Percentiles rank a stretch among this genome's conserved stretches.
Conservation (phyloP, 441 rosid genomes). For the Daphne laureola region DNA sequence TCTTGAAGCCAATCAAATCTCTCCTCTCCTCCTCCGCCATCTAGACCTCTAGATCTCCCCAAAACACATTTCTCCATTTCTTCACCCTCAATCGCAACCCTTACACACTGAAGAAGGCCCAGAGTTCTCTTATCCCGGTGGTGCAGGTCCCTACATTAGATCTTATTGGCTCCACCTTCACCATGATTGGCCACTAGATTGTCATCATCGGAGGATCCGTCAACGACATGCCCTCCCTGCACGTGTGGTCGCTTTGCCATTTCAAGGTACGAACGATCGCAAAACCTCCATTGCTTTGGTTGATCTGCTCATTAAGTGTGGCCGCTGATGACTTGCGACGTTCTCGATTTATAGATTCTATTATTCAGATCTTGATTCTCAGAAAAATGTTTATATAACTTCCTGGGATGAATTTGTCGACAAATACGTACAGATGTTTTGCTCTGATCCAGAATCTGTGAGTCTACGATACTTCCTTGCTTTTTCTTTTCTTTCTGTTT, state of each 20-base stretch:
- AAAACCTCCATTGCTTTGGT: background rate
- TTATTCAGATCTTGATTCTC: background rate
- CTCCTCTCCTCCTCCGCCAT: no score
- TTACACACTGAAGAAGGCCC: no score
- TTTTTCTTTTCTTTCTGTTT: conserved; percentile 14
- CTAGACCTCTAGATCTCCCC: no score
- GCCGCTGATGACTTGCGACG: background rate
- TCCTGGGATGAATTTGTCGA: conserved; percentile 95
- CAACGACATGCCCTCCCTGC: conserved; percentile 50
- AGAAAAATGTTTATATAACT: conserved; percentile 65
- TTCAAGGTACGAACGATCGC: background rate
- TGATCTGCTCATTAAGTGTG: background rate
- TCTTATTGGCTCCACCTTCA: no score
- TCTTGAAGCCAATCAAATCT: no score
- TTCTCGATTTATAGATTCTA: conserved; percentile 1
- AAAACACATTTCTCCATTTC: no score
- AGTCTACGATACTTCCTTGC: conserved; percentile 16
- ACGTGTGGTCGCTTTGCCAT: no score
- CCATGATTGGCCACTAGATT: conserved; percentile 39
- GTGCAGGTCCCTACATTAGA: no score
- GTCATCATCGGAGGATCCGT: conserved; percentile 70
- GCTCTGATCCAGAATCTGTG: conserved; percentile 88
- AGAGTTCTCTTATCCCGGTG: no score
- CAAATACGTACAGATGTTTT: conserved; percentile 71
- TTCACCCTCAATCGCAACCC: no score